phyloP scores from a whole-genome alignment of 305 asterid species.

The Nicotiana rustica region DNA sequence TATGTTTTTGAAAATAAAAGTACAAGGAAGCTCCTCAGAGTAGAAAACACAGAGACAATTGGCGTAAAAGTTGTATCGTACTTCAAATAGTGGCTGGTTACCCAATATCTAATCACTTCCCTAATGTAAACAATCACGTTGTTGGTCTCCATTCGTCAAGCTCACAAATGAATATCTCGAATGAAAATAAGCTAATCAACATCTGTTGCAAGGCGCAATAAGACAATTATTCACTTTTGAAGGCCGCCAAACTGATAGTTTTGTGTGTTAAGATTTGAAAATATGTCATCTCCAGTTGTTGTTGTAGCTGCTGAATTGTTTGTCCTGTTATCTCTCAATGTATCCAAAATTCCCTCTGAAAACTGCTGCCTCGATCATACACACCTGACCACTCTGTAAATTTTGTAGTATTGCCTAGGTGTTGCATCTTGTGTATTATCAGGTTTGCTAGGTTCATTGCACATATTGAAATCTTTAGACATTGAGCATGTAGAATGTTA shows the following conservation, averaged over 20 bases:
- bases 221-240: conserved; percentile 56
- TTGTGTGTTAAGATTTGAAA: conserved; percentile 71
- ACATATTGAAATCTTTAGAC: no score
- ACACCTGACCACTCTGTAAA: no score
- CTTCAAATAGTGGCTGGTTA: conserved; percentile 11
- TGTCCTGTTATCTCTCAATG: no score
- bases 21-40: conserved; percentile 6
- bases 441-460: no score
- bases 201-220: conserved; percentile 26
- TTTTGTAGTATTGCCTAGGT: no score
- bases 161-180: conserved; percentile 39
- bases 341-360: no score
- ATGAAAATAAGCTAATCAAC: conserved; percentile 20
- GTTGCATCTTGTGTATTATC: no score
- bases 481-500: no score
- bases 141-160: neutral
- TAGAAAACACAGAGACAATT: neutral
- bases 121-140: neutral
- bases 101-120: neutral
- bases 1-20: neutral
- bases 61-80: conserved; percentile 23
- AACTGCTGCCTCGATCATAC: no score
- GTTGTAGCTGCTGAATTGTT: no score
- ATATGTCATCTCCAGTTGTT: conserved; percentile 61
- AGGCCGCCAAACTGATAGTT: conserved; percentile 69